phyloP scores from a whole-genome alignment of 225 moss, liverwort and hornwort species.

The Marchantia polymorpha region DNA sequence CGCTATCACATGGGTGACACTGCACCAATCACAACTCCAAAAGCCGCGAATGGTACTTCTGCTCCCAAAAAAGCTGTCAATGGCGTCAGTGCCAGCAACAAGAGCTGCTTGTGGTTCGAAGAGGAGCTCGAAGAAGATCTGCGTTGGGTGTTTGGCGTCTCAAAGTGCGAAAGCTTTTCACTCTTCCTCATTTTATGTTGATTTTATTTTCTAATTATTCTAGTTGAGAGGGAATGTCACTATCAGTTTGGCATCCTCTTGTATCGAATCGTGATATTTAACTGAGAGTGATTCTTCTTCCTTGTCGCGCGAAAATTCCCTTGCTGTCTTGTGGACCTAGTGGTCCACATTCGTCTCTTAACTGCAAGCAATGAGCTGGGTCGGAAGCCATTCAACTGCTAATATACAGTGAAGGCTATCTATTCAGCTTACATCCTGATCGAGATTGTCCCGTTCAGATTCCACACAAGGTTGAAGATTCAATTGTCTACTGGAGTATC shows the following conservation, averaged over 20 bases:
- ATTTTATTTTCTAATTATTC: neutral
- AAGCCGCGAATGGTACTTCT: slow-evolving; percentile 19
- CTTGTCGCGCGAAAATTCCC: slow-evolving; percentile 1
- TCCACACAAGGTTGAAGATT: neutral
- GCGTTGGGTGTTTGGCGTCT: slow-evolving; percentile 91
- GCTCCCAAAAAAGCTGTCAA: slow-evolving; percentile 23
- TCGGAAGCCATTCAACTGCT: neutral
- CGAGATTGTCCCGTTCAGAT: neutral
- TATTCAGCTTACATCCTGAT: neutral
- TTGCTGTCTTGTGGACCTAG: neutral
- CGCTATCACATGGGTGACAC: slow-evolving; percentile 35
- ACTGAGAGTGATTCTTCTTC: too few relatives aligned
- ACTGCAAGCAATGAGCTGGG: neutral
- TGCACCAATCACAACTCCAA: neutral
- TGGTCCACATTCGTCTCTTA: neutral
- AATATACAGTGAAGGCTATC: neutral
- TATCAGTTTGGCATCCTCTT: neutral
- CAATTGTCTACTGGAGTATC: neutral
- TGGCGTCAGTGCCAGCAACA: slow-evolving; percentile 25
- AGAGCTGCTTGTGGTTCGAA: slow-evolving; percentile 83
- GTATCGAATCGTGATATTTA: neutral
- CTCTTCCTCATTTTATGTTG: neutral
- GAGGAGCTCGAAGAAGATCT: slow-evolving; percentile 90
- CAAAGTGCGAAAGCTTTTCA: slow-evolving; percentile 50
- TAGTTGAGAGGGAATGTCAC: neutral